Evolutionary conservation across 225 moss, liverwort and hornwort species (phyloP), one percentile per base, ranked within the genome.

Genomic region (Marchantia paleacea): DNA sequence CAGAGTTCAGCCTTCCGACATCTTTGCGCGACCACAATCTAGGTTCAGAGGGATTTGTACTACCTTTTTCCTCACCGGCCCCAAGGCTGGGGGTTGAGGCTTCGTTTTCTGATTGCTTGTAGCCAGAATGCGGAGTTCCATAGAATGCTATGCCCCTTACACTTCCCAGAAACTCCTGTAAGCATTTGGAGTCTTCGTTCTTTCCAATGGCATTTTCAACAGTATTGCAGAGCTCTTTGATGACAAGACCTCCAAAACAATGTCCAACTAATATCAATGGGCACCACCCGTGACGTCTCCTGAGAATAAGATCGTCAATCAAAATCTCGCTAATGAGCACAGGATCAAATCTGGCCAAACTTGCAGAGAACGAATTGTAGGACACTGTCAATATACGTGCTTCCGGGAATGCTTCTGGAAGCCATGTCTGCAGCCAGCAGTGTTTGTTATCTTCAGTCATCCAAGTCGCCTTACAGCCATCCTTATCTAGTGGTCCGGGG

Each of bases 211-310:
- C 26, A 0, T 15, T 47, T 14, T 70, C 55, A 30, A 68, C 53
- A 30, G 53, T 0, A 19, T 25, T 70, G 72, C 80, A 80, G 24
- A 80, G 28, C 39, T 80, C 8, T 50, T 80, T 80, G 31, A 80
- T 73, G 13, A 80, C 73, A 15, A 80, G 73, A 61, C 80, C 80
- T 48, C 80, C 80, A 15, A 73, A 25, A 63, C 61, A 39, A 25
- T 80, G 80, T 14, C 80, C 80, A 24, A 80, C 80, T 24, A 80
- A 48, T 13, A 80, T 53, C n/a, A 73, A 5, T 49, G 73, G 80
- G 52, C 50, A n/a, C 55, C 61, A 53, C 26, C 22, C 7, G 5
- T 8, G 8, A 8, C 47, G 8, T 24, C 26, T 48, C 7, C 19
- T 15, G 12, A 0, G 8, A 0, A 71, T 26, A 51, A 80, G 48